A percentile compares a stretch with the other conserved stretches of the same genome.
Conservation (phyloP, 2,329 filamentous ascomycete genomes). For the Allantophomopsis lycopodina region DNA sequence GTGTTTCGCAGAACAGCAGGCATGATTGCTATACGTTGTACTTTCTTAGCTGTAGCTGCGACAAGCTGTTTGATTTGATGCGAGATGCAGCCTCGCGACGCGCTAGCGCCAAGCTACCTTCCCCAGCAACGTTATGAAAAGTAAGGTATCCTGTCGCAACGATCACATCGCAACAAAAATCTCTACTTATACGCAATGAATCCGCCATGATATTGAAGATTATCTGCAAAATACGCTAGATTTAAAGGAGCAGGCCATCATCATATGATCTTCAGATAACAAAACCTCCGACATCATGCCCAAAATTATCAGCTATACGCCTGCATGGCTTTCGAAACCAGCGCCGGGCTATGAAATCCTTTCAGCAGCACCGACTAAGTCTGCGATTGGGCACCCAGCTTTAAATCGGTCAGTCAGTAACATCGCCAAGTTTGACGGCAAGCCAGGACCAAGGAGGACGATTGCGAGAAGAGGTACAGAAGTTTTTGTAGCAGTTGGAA, state of each 20-base stretch:
- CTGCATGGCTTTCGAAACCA: constrained; percentile 71
- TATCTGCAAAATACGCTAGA: too few relatives aligned
- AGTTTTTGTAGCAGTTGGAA: constrained; percentile 77
- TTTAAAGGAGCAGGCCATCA: too few relatives aligned
- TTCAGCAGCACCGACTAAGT: constrained; percentile 26
- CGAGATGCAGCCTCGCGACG: constrained; percentile 2
- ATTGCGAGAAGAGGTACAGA: constrained; percentile 77
- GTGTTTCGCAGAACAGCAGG: constrained; percentile 41
- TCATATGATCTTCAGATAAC: constrained; percentile 5
- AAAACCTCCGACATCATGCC: constrained; percentile 48
- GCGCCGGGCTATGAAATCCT: constrained; percentile 72
- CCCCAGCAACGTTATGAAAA: too few relatives aligned
- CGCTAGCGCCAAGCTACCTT: constrained; percentile 1
- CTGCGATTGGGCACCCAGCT: constrained; percentile 11
- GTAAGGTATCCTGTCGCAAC: too few relatives aligned
- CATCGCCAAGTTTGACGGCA: constrained; percentile 16
- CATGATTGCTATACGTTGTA: constrained; percentile 12
- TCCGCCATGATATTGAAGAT: too few relatives aligned
- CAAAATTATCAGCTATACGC: constrained; percentile 73
- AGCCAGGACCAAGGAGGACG: constrained; percentile 41
- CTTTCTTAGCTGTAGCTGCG: neutral
- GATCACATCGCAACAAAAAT: too few relatives aligned
- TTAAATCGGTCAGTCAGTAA: constrained; percentile 20
- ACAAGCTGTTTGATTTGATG: constrained; percentile 1
- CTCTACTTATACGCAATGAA: too few relatives aligned